phyloP scores from a whole-genome alignment of 306 rosid genomes.

The Rosa multiflora region DNA sequence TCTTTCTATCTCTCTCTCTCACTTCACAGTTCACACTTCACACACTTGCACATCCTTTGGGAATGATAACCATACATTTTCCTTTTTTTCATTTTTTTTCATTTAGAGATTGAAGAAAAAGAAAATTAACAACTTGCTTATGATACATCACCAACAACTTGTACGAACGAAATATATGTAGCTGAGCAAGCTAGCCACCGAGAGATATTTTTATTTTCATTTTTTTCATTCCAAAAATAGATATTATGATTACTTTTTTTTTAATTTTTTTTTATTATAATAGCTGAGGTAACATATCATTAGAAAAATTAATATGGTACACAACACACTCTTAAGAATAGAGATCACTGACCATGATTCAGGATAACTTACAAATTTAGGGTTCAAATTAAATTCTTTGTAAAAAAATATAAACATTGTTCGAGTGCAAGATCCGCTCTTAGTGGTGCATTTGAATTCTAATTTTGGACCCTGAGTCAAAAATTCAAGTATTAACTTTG shows the following conservation, averaged over 20 bases:
- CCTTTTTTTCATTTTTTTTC: conserved; percentile 8
- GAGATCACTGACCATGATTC: background rate
- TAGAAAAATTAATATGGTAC: background rate
- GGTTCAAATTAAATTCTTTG: background rate
- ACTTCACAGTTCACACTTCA: background rate
- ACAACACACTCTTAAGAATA: too few species aligned
- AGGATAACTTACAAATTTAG: background rate
- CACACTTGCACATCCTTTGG: conserved; percentile 36
- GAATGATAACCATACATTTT: conserved; percentile 58
- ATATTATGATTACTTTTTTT: background rate
- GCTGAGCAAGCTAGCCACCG: background rate
- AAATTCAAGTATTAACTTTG: too few species aligned
- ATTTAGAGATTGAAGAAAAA: background rate
- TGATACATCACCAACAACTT: conserved; percentile 28
- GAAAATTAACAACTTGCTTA: conserved; percentile 9
- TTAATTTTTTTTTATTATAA: background rate
- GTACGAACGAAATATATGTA: conserved; percentile 17
- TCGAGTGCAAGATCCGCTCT: background rate
- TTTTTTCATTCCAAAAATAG: background rate
- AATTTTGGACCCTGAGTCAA: too few species aligned
- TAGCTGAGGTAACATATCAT: background rate
- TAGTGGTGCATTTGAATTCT: background rate
- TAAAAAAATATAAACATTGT: background rate
- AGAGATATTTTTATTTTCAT: background rate
- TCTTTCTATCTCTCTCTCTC: conserved; percentile 27